Conservation (phyloP, 495 filamentous ascomycete genomes). For the Podospora anserina region DNA sequence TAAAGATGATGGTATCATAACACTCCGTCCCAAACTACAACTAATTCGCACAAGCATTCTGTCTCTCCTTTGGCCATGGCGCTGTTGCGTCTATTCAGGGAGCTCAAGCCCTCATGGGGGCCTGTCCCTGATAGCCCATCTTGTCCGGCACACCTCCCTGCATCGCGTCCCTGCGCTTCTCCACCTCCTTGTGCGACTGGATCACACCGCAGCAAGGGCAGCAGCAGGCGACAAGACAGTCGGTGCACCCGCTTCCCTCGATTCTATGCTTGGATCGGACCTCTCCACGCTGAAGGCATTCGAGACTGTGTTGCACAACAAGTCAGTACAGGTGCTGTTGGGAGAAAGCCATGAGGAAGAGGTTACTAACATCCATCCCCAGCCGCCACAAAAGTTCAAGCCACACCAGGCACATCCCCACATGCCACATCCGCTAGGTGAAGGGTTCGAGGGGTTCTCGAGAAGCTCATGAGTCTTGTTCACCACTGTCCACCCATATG, state of each 20-base stretch:
- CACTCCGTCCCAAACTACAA: no score
- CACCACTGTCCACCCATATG: constrained; percentile 25
- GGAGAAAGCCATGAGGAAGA: not conserved
- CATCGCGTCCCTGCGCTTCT: constrained; percentile 26
- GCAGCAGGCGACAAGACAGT: constrained; percentile 52
- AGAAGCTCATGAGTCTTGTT: constrained; percentile 40
- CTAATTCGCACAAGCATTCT: no score
- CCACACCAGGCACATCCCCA: constrained; percentile 37
- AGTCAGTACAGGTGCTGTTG: not conserved
- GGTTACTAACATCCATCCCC: constrained; percentile 30
- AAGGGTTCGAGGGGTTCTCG: constrained; percentile 8
- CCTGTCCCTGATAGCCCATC: constrained; percentile 33
- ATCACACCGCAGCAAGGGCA: constrained; percentile 51
- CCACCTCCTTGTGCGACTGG: constrained; percentile 39
- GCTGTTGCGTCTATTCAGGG: no score
- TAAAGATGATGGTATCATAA: not conserved
- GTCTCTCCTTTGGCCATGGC: no score
- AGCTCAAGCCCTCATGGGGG: constrained; percentile 5
- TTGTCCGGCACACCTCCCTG: constrained; percentile 9
- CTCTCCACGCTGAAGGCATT: constrained; percentile 52
- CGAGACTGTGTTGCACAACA: constrained; percentile 19
- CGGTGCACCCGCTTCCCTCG: constrained; percentile 49
- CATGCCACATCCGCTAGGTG: constrained; percentile 45
- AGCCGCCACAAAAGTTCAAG: constrained; percentile 28
- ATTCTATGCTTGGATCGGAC: constrained; percentile 53